Percentiles rank a stretch among this genome's conserved stretches.
phyloP scores from a whole-genome alignment of 352 stramenopile species.

The Vaucheria bursata region DNA sequence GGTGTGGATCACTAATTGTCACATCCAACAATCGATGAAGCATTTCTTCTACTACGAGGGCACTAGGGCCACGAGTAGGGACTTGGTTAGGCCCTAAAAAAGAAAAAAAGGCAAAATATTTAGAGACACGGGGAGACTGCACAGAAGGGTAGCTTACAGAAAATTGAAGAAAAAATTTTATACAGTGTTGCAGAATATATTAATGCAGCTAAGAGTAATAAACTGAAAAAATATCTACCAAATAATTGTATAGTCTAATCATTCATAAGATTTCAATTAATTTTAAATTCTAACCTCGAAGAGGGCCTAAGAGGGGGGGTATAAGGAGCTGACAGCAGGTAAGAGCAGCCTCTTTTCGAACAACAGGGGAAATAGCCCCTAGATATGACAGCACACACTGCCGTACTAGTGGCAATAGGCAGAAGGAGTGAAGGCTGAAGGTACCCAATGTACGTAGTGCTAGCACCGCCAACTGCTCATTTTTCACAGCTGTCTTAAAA shows the following conservation, averaged over 20 bases:
- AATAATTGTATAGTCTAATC: too few relatives aligned
- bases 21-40: slow-evolving; percentile 80
- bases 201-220: too few relatives aligned
- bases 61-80: slow-evolving; percentile 51
- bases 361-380: slow-evolving; percentile 68
- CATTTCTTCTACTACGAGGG: slow-evolving; percentile 79
- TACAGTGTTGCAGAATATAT: too few relatives aligned
- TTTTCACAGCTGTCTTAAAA: not conserved
- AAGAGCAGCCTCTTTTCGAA: slow-evolving; percentile 73
- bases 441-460: slow-evolving; percentile 82
- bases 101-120: too few relatives aligned
- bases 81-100: slow-evolving; percentile 55
- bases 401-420: slow-evolving; percentile 84
- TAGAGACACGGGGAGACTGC: too few relatives aligned
- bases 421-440: slow-evolving; percentile 82
- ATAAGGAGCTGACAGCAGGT: slow-evolving; percentile 64
- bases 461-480: slow-evolving; percentile 64
- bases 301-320: slow-evolving; percentile 31
- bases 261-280: too few relatives aligned
- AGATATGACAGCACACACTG: slow-evolving; percentile 85
- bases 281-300: not conserved
- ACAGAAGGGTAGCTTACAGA: too few relatives aligned
- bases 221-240: too few relatives aligned
- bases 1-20: slow-evolving; percentile 78
- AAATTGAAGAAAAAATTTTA: too few relatives aligned